Conservation (phyloP, 2,329 filamentous ascomycete species). For the Allantophomopsis lycopodina region DNA sequence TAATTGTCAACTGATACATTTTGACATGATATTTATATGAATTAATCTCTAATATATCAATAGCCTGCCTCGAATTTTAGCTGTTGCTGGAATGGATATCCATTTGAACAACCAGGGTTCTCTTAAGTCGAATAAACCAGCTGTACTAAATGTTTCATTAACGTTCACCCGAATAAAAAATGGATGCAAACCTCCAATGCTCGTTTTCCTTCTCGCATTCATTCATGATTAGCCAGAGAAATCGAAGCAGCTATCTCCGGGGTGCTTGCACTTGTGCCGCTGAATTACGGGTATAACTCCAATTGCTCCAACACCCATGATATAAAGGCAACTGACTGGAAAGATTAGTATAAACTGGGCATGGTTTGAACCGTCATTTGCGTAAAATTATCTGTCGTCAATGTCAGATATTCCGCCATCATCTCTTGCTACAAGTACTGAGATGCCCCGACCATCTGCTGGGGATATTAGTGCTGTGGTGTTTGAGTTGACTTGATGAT, state of each 20-base stretch:
- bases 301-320: conserved; percentile 52
- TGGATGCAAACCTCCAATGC: conserved; percentile 18
- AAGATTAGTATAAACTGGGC: conserved; percentile 46
- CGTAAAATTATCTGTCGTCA: conserved; percentile 30
- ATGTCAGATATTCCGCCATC: conserved; percentile 28
- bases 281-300: conserved; percentile 29
- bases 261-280: conserved; percentile 26
- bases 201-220: conserved; percentile 4
- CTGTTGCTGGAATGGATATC: no score
- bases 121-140: no score
- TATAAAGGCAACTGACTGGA: conserved; percentile 51
- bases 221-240: conserved; percentile 5
- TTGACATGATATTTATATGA: no score
- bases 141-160: no score
- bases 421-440: conserved; percentile 44
- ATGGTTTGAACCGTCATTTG: conserved; percentile 42
- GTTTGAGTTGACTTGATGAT: no score
- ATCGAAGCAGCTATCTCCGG: conserved; percentile 44
- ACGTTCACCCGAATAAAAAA: conserved; percentile 31
- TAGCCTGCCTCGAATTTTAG: no score
- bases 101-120: no score
- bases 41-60: no score
- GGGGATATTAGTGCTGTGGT: no score
- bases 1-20: no score
- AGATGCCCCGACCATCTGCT: conserved; percentile 45